Conservation (phyloP, 1,139 yeast species). For the Diutina scorzettiae region DNA sequence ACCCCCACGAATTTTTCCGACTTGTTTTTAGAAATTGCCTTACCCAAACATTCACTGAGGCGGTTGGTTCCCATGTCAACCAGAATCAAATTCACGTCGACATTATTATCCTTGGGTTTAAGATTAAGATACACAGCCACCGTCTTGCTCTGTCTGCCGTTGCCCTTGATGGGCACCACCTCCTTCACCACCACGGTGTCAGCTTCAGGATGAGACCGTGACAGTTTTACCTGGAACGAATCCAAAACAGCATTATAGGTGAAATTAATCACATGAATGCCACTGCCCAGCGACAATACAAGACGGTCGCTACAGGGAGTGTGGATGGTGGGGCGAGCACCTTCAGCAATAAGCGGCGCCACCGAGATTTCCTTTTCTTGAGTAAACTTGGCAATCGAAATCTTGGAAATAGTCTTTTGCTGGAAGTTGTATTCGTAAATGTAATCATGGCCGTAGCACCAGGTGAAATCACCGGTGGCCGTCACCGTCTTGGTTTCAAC, state of each 20-base stretch:
- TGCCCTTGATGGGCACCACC: constrained; percentile 5
- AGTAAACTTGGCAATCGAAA: not conserved
- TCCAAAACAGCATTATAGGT: constrained; percentile 33
- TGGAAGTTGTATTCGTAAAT: not conserved
- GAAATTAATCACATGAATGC: constrained; percentile 31
- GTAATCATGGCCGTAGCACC: not conserved
- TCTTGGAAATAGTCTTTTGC: not conserved
- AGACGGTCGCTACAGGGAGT: constrained; percentile 34
- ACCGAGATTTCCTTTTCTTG: not conserved
- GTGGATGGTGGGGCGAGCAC: constrained; percentile 6
- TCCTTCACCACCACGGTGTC: not conserved
- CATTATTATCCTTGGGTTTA: constrained; percentile 31
- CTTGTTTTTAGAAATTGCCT: constrained; percentile 27
- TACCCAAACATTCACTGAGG: constrained; percentile 62
- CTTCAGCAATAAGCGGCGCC: not conserved
- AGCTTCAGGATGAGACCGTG: not conserved
- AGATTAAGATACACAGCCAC: constrained; percentile 31
- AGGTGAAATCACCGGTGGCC: not conserved
- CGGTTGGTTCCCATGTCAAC: constrained; percentile 62
- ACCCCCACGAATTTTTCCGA: constrained; percentile 14
- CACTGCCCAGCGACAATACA: constrained; percentile 25
- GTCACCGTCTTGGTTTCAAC: not conserved
- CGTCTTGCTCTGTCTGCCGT: constrained; percentile 14
- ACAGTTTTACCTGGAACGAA: constrained; percentile 14
- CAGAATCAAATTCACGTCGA: constrained; percentile 33